Conservation (phyloP, 768 basidiomycete species). For the Trametes sanguinea region DNA sequence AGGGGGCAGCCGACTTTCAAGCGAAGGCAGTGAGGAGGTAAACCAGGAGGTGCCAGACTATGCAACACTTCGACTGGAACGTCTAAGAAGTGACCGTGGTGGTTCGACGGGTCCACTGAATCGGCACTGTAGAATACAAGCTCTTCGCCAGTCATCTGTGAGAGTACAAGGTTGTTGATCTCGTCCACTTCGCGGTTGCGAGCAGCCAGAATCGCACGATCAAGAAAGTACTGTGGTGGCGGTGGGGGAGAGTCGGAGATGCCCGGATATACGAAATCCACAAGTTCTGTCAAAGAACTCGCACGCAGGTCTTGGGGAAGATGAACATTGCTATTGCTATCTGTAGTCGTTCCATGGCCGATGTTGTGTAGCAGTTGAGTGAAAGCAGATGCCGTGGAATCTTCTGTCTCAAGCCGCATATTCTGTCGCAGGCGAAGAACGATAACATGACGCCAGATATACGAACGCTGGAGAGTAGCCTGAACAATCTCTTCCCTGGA, state of each 20-base stretch:
- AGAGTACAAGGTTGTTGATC: conserved; percentile 31
- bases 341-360: not conserved
- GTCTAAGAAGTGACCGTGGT: no score
- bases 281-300: no score
- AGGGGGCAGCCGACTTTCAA: conserved; percentile 33
- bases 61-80: conserved; percentile 24
- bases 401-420: not conserved
- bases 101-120: conserved; percentile 3
- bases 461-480: conserved; percentile 21
- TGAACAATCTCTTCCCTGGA: conserved; percentile 40
- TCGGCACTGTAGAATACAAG: conserved; percentile 27
- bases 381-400: not conserved
- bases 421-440: not conserved
- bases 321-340: no score
- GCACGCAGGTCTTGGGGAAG: no score
- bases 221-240: conserved; percentile 35
- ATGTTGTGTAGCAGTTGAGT: not conserved
- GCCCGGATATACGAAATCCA: conserved; percentile 9
- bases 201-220: conserved; percentile 33
- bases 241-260: conserved; percentile 35
- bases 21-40: conserved; percentile 36
- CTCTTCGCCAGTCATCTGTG: conserved; percentile 24
- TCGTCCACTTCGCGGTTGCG: conserved; percentile 31
- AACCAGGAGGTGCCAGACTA: conserved; percentile 39
- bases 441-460: conserved; percentile 2